Conservation (phyloP, 805 yeast genomes). For the Kregervanrija delftensis region DNA sequence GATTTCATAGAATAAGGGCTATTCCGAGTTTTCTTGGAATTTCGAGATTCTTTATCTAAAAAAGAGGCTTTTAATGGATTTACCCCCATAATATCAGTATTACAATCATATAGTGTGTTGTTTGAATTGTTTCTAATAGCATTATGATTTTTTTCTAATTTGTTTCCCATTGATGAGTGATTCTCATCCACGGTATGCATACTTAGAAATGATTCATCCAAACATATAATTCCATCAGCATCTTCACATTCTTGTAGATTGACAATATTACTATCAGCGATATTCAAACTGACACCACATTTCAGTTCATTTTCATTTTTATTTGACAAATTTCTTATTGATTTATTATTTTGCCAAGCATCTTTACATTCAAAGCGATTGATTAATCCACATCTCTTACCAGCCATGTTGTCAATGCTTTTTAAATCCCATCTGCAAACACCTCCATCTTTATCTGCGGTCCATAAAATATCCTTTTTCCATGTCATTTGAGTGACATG, state of each 20-base stretch:
- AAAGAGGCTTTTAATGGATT: too few relatives aligned
- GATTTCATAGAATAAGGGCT: too few relatives aligned
- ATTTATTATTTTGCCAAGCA: background rate
- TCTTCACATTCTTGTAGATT: constrained; percentile 34
- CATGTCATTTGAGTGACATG: constrained; percentile 54
- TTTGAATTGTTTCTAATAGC: too few relatives aligned
- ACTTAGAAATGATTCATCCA: constrained; percentile 52
- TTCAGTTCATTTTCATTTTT: background rate
- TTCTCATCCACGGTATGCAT: constrained; percentile 29
- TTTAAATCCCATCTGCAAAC: constrained; percentile 50
- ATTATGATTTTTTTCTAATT: too few relatives aligned
- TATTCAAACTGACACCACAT: constrained; percentile 1
- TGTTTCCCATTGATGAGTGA: too few relatives aligned
- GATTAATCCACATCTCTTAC: background rate
- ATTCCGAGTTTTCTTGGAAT: too few relatives aligned
- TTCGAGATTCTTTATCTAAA: too few relatives aligned
- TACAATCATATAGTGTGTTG: too few relatives aligned
- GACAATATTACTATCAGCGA: constrained; percentile 41
- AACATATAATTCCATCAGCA: constrained; percentile 34
- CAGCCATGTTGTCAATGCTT: background rate
- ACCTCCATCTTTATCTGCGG: constrained; percentile 60
- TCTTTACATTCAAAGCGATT: background rate
- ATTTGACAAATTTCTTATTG: too few relatives aligned
- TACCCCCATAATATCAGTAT: too few relatives aligned
- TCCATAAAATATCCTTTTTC: constrained; percentile 38